Percentiles rank a stretch among this genome's conserved stretches.
Evolutionary conservation across 352 stramenopile species (phyloP).

Genomic region (Globisporangium cystogenes): DNA sequence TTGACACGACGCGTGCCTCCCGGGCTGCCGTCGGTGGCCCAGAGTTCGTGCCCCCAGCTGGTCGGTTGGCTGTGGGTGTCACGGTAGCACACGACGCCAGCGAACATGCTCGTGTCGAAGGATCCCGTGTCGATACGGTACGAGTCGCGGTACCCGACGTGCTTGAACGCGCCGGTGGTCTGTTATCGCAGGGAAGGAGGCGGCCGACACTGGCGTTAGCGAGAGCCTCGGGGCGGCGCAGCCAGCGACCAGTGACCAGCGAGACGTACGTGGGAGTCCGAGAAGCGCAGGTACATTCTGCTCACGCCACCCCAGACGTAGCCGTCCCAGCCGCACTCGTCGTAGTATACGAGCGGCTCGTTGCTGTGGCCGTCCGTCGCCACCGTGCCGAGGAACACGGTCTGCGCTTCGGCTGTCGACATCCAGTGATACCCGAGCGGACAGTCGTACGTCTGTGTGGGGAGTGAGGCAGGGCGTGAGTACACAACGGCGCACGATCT

Average conservation of each 20-base stretch:
- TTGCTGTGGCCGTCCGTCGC: conserved; percentile 15
- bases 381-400: conserved; percentile 33
- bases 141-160: conserved; percentile 71
- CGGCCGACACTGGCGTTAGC: not conserved
- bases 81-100: conserved; percentile 73
- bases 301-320: conserved; percentile 61
- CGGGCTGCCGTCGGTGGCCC: conserved; percentile 74
- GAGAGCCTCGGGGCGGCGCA: not conserved
- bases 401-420: conserved; percentile 60
- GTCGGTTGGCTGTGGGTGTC: not conserved
- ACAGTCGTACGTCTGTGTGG: conserved; percentile 72
- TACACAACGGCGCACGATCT: not conserved
- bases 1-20: conserved; percentile 54
- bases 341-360: conserved; percentile 68
- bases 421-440: conserved; percentile 79
- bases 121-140: conserved; percentile 44
- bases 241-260: not conserved
- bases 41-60: conserved; percentile 55
- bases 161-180: conserved; percentile 76
- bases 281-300: conserved; percentile 78
- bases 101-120: conserved; percentile 49
- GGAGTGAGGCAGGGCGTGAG: not conserved
- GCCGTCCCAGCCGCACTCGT: conserved; percentile 81
- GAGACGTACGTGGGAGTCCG: conserved; percentile 54
- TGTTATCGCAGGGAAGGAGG: conserved; percentile 8